Percentiles rank a stretch among this genome's conserved stretches.
phyloP scores from a whole-genome alignment of 768 basidiomycete genomes.

The Trametes cubensis region DNA sequence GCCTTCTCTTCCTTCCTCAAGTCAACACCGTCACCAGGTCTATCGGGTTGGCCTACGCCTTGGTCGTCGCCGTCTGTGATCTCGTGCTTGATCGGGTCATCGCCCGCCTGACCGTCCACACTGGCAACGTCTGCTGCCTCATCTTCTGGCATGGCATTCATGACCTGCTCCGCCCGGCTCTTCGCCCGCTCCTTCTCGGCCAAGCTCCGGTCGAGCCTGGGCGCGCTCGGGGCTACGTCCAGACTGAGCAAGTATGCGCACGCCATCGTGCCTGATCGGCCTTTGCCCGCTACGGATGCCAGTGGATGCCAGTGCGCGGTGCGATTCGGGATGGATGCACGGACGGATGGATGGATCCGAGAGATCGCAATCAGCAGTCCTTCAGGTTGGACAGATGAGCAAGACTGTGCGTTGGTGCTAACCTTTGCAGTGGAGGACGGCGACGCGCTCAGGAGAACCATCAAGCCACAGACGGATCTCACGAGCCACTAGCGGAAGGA shows the following conservation, averaged over 20 bases:
- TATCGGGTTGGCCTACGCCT: background rate
- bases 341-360: too few relatives aligned
- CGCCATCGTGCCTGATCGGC: constrained; percentile 83
- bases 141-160: constrained; percentile 52
- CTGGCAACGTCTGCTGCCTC: constrained; percentile 28
- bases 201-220: constrained; percentile 50
- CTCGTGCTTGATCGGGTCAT: constrained; percentile 27
- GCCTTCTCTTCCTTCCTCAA: background rate
- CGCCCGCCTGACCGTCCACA: constrained; percentile 8
- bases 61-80: constrained; percentile 2
- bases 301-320: too few relatives aligned
- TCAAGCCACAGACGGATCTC: constrained; percentile 78
- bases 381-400: background rate
- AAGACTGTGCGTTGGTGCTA: constrained; percentile 27
- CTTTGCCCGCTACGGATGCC: constrained; percentile 64
- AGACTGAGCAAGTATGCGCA: constrained; percentile 79
- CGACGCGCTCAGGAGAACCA: constrained; percentile 65
- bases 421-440: constrained; percentile 89
- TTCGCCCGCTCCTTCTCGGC: constrained; percentile 51
- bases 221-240: constrained; percentile 49
- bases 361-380: constrained; percentile 3
- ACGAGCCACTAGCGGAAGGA: constrained; percentile 70
- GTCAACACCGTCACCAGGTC: background rate
- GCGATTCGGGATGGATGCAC: too few relatives aligned
- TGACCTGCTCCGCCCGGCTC: constrained; percentile 50